Evolutionary conservation across 192 early-diverging fungal species (phyloP).

Genomic region (Coemansia sp.): DNA sequence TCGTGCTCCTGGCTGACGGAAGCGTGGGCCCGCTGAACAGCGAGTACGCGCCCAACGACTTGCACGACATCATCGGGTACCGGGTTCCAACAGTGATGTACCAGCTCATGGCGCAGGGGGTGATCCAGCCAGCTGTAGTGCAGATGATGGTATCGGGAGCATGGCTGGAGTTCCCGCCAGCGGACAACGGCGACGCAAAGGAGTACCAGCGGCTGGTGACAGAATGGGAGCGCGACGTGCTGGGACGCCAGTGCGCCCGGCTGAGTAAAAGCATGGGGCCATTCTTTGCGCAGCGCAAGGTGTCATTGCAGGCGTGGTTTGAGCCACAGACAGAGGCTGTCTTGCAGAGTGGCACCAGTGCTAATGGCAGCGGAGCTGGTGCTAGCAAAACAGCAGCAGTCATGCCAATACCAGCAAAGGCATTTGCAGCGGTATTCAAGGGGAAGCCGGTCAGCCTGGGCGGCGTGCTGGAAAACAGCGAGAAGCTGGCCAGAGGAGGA

Average conservation of each 20-base stretch:
- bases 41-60: conserved; percentile 66
- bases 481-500: conserved; percentile 1
- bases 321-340: conserved; percentile 46
- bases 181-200: conserved; percentile 76
- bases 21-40: conserved; percentile 63
- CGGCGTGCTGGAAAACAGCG: conserved; percentile 15
- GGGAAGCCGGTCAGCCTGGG: conserved; percentile 1
- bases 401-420: not conserved
- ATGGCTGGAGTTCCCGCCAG: conserved; percentile 66
- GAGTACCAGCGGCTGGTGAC: conserved; percentile 70
- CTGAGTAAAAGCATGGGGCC: conserved; percentile 60
- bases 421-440: not conserved
- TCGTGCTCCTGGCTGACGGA: conserved; percentile 70
- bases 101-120: conserved; percentile 64
- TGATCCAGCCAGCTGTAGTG: conserved; percentile 63
- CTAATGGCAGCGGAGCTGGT: not conserved
- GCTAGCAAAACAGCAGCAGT: not conserved
- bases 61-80: conserved; percentile 81
- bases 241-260: conserved; percentile 58
- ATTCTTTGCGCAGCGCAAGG: conserved; percentile 66
- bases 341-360: conserved; percentile 10
- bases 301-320: conserved; percentile 64
- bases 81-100: conserved; percentile 70
- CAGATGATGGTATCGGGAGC: conserved; percentile 65
- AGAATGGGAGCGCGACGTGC: conserved; percentile 57